A percentile compares a stretch with the other conserved stretches of the same genome.
Evolutionary conservation across 805 yeast species (phyloP).

Genomic region (Metschnikowia santaceciliae): DNA sequence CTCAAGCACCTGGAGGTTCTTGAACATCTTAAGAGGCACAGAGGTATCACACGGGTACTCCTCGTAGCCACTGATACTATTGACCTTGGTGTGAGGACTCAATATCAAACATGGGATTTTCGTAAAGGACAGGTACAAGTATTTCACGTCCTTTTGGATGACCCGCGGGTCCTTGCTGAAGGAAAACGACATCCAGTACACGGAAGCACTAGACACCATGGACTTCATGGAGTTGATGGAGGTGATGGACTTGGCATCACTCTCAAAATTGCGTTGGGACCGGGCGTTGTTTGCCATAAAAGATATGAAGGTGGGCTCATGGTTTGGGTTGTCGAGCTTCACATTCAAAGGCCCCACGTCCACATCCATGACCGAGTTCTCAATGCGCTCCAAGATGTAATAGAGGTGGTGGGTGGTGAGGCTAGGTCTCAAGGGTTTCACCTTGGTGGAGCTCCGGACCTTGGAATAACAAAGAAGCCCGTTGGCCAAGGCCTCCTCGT

Average conservation of each 20-base stretch:
- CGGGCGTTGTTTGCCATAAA: constrained; percentile 56
- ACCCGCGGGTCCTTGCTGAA: constrained; percentile 41
- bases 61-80: constrained; percentile 56
- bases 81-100: constrained; percentile 57
- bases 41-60: constrained; percentile 71
- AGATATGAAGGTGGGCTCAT: constrained; percentile 51
- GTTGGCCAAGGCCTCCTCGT: constrained; percentile 57
- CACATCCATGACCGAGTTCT: constrained; percentile 41
- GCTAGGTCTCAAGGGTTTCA: constrained; percentile 53
- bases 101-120: constrained; percentile 61
- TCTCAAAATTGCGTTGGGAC: constrained; percentile 35
- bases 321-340: constrained; percentile 54
- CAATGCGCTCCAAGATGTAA: constrained; percentile 57
- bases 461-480: constrained; percentile 54
- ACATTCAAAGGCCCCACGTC: constrained; percentile 62
- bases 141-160: constrained; percentile 48
- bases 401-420: constrained; percentile 63
- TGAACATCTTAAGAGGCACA: constrained; percentile 59
- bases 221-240: constrained; percentile 59
- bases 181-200: constrained; percentile 37
- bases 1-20: constrained; percentile 59
- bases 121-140: constrained; percentile 59
- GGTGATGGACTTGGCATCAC: constrained; percentile 48
- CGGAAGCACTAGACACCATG: constrained; percentile 39
- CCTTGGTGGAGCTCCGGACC: constrained; percentile 20